Evolutionary conservation across 2,329 filamentous ascomycete species (phyloP).

Genomic region (Lecanosticta acicola): DNA sequence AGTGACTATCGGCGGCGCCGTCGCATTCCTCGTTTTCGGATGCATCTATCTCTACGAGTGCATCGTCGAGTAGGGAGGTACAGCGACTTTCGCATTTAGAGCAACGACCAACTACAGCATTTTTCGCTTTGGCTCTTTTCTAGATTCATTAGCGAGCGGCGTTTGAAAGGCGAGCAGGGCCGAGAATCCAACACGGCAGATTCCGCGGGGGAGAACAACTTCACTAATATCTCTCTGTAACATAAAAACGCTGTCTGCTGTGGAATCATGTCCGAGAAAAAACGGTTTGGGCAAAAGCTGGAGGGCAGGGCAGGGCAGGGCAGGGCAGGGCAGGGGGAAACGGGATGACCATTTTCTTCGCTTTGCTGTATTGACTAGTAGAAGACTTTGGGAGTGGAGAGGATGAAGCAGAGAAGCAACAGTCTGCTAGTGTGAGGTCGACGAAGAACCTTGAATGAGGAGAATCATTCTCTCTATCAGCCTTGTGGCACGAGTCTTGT

Average conservation of each 20-base stretch:
- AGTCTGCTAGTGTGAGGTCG: no score
- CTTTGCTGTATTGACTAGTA: neutral
- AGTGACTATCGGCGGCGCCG: slow-evolving; percentile 90
- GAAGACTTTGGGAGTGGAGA: no score
- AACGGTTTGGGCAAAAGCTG: no score
- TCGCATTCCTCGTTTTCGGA: slow-evolving; percentile 86
- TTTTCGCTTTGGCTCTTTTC: neutral
- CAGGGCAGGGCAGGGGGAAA: no score
- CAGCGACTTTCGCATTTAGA: neutral
- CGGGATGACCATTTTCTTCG: neutral
- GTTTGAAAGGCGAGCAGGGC: neutral
- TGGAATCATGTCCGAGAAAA: no score
- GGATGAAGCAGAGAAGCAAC: no score
- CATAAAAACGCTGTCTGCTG: no score
- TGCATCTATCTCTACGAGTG: slow-evolving; percentile 80
- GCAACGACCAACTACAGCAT: neutral
- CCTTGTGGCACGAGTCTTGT: no score
- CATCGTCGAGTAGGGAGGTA: slow-evolving; percentile 14
- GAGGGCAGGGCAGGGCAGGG: no score
- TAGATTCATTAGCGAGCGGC: neutral
- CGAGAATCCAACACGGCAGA: neutral
- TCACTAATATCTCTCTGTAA: neutral
- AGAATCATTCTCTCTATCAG: no score
- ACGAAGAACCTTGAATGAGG: no score
- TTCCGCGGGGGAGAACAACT: neutral